Conservation (phyloP, 768 basidiomycete species). For the Mycena kentingensis region DNA sequence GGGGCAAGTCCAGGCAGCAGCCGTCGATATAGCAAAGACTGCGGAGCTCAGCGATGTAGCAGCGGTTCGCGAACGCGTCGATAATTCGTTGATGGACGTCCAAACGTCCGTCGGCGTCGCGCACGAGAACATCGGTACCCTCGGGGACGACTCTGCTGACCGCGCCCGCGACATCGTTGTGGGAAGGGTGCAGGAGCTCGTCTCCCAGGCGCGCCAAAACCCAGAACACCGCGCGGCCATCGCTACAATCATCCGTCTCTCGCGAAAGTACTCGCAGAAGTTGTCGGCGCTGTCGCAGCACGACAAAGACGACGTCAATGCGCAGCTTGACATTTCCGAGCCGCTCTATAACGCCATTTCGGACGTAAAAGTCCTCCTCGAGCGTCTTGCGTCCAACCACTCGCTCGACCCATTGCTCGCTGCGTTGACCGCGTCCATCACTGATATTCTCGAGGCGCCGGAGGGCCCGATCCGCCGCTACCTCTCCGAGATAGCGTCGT, state of each 20-base stretch:
- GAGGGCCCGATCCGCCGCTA: slow-evolving; percentile 23
- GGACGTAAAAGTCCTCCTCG: slow-evolving; percentile 36
- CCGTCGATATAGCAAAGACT: slow-evolving; percentile 33
- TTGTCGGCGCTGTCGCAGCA: slow-evolving; percentile 22
- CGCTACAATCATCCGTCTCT: slow-evolving; percentile 32
- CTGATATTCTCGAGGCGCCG: slow-evolving; percentile 16
- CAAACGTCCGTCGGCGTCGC: slow-evolving; percentile 12
- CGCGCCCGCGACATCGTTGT: slow-evolving; percentile 30
- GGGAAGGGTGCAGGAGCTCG: slow-evolving; percentile 34
- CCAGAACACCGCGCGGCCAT: slow-evolving; percentile 35
- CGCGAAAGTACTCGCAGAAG: slow-evolving; percentile 36
- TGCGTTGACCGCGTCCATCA: slow-evolving; percentile 22
- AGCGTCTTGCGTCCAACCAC: slow-evolving; percentile 36
- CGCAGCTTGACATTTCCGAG: slow-evolving; percentile 9
- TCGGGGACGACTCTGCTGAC: slow-evolving; percentile 24
- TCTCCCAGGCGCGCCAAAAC: slow-evolving; percentile 35
- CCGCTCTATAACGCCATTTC: slow-evolving; percentile 25
- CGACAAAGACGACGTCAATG: slow-evolving; percentile 8
- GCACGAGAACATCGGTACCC: slow-evolving; percentile 15
- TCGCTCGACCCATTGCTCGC: slow-evolving; percentile 34
- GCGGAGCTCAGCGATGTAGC: slow-evolving; percentile 20
- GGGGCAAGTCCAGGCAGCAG: slow-evolving; percentile 33
- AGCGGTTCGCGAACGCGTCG: slow-evolving; percentile 25
- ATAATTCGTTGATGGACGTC: slow-evolving; percentile 10
- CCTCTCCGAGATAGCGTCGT: slow-evolving; percentile 21